These are phyloP conservation scores for Corchorus olitorius DNA, from an alignment of 345 rosid genomes.

Conservation along the genomic window DNA sequence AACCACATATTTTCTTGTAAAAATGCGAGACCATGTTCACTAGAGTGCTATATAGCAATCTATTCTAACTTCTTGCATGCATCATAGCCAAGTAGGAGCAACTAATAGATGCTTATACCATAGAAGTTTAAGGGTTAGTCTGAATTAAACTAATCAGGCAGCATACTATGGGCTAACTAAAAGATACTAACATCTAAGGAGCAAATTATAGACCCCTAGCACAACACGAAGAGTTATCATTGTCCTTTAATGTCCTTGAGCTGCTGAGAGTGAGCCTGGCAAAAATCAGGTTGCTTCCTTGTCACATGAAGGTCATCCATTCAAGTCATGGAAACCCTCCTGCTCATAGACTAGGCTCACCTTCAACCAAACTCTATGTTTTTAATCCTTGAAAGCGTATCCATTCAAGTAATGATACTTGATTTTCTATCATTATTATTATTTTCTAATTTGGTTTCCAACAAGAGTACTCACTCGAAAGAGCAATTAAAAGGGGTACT, in stretches of 20 bases:
- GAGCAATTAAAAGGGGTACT: conserved; percentile 37
- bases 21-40: neutral
- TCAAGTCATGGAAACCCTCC: neutral
- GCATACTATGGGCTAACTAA: neutral
- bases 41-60: neutral
- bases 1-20: neutral
- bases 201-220: neutral
- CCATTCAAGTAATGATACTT: too few relatives aligned
- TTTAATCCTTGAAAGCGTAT: too few relatives aligned
- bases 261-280: neutral
- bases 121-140: neutral
- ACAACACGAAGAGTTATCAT: neutral
- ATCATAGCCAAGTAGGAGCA: neutral
- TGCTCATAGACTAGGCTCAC: neutral
- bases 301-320: neutral
- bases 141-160: neutral
- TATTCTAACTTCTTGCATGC: neutral
- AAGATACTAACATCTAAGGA: neutral
- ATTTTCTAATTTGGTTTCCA: neutral
- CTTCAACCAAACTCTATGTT: neutral
- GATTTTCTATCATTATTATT: neutral
- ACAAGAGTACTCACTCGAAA: neutral
- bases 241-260: neutral
- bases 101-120: too few relatives aligned
- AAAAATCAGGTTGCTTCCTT: neutral